Percentiles rank a stretch among this genome's conserved stretches.
phyloP scores from a whole-genome alignment of 768 basidiomycete species.

The Suillus sp. region DNA sequence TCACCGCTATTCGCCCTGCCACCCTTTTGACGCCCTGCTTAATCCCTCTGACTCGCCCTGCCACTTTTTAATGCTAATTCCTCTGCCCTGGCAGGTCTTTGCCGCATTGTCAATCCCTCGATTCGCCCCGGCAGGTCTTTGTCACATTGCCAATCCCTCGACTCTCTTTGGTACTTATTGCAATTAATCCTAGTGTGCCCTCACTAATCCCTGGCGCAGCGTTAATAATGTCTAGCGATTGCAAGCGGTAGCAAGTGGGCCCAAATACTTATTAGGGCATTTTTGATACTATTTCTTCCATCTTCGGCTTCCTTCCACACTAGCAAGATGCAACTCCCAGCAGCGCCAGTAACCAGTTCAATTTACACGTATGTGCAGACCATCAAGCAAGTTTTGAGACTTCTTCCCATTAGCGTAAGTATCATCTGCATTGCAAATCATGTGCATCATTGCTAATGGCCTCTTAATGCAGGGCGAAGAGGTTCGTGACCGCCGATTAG shows the following conservation, averaged over 20 bases:
- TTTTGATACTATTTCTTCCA: neutral
- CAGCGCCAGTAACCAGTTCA: neutral
- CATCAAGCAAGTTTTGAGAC: neutral
- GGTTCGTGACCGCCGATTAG: neutral
- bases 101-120: neutral
- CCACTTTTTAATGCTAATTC: too few relatives aligned
- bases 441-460: neutral
- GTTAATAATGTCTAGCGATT: neutral
- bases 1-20: neutral
- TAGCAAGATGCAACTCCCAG: neutral
- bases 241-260: too few relatives aligned
- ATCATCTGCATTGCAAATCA: neutral
- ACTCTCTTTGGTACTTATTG: neutral
- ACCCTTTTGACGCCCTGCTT: rapidly evolving
- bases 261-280: neutral
- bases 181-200: neutral
- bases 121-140: neutral
- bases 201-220: neutral
- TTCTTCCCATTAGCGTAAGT: neutral
- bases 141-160: neutral
- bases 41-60: neutral
- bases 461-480: neutral
- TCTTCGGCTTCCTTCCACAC: neutral
- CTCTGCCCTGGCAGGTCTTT: neutral
- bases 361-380: neutral